Conservation (phyloP, 2,329 filamentous ascomycete species). For the Pseudogymnoascus sp. region DNA sequence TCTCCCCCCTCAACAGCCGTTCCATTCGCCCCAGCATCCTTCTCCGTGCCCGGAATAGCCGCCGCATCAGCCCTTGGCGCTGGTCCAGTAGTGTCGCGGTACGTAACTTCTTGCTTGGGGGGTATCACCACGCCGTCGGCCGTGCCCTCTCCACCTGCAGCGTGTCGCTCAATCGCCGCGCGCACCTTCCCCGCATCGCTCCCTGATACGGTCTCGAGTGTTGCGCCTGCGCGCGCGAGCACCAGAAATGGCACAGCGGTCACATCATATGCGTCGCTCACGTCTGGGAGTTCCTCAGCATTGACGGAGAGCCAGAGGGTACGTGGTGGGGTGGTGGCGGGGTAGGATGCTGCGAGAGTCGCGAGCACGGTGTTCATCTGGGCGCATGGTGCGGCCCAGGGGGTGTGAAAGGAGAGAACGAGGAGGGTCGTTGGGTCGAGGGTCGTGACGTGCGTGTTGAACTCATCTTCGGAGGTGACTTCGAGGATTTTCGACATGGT, state of each 20-base stretch:
- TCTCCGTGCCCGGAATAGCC: slow-evolving; percentile 11
- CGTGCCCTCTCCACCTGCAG: slow-evolving; percentile 29
- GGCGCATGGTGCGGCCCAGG: slow-evolving; percentile 92
- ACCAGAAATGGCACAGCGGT: slow-evolving; percentile 91
- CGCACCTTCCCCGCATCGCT: slow-evolving; percentile 83
- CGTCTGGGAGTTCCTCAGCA: slow-evolving; percentile 86
- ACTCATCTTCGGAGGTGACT: slow-evolving; percentile 66
- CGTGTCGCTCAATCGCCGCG: slow-evolving; percentile 76
- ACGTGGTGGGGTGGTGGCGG: slow-evolving; percentile 54
- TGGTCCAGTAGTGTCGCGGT: not conserved
- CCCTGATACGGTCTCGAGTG: slow-evolving; percentile 80
- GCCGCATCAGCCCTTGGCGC: slow-evolving; percentile 25
- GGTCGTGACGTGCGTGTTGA: slow-evolving; percentile 59
- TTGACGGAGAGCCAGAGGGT: slow-evolving; percentile 86
- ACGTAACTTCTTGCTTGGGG: slow-evolving; percentile 11
- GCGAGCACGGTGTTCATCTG: slow-evolving; percentile 86
- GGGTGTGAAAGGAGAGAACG: slow-evolving; percentile 89
- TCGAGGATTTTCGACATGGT: slow-evolving; percentile 71
- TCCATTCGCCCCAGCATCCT: not conserved
- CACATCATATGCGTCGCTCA: slow-evolving; percentile 89
- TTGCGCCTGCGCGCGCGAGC: slow-evolving; percentile 65
- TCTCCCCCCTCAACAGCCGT: slow-evolving; percentile 28
- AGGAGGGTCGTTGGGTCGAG: slow-evolving; percentile 65
- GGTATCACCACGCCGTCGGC: slow-evolving; percentile 24
- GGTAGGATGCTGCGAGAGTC: slow-evolving; percentile 80